Percentiles rank a stretch among this genome's conserved stretches.
phyloP scores from a whole-genome alignment of 805 yeast species.

The Teunomyces funiuensis region DNA sequence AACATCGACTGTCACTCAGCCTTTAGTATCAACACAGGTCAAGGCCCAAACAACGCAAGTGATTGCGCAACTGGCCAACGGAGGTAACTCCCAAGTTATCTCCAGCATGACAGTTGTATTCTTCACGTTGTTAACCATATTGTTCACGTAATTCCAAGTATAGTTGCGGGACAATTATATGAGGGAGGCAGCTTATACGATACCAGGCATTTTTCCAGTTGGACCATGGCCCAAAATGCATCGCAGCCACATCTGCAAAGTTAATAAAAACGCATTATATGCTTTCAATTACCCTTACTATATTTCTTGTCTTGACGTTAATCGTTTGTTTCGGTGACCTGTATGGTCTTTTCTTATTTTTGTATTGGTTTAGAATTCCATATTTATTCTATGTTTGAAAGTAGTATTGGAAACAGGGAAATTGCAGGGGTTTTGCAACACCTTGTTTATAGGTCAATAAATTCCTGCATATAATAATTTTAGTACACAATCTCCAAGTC shows the following conservation, averaged over 20 bases:
- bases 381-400: not conserved
- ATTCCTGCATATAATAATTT: too few relatives aligned
- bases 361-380: not conserved
- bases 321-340: constrained; percentile 5
- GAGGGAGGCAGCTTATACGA: constrained; percentile 1
- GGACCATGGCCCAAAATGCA: constrained; percentile 2
- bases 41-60: constrained; percentile 9
- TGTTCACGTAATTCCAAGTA: constrained; percentile 15
- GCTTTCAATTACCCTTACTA: not conserved
- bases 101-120: constrained; percentile 10
- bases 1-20: constrained; percentile 5
- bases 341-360: not conserved
- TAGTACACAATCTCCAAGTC: too few relatives aligned
- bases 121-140: constrained; percentile 11
- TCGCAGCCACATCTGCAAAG: constrained; percentile 3
- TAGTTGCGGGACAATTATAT: constrained; percentile 17
- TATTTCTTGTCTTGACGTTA: constrained; percentile 2
- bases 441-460: too few relatives aligned
- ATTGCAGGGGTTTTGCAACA: too few relatives aligned
- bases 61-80: constrained; percentile 13
- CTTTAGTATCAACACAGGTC: too few relatives aligned
- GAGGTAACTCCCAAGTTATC: constrained; percentile 6
- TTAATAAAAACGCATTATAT: constrained; percentile 1
- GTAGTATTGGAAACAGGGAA: too few relatives aligned
- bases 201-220: not conserved